Evolutionary conservation across 805 yeast species (phyloP), one percentile per base, ranked within the genome.

Genomic region (Metschnikowia koreensis): DNA sequence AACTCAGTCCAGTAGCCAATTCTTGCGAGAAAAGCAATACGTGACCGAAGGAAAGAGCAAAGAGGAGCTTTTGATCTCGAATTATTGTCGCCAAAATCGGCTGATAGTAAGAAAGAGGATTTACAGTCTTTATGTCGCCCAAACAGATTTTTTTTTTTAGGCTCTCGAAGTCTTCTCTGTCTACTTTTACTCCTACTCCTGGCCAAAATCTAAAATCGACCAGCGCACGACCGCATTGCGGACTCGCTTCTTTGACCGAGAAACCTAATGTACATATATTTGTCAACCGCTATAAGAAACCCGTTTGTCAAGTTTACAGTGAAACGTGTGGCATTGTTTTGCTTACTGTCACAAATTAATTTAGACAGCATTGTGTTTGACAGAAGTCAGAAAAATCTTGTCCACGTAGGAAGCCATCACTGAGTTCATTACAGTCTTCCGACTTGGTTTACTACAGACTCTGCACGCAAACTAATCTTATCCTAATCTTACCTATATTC

Each of bases 141-240:
- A 22, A 22, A 22, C 22, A 3, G 22, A 22, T 22, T 3, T 31
- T 31, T 31, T 31, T 31, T 31, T 31, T 12, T 6, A 31, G 2
- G 13, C 6, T 31, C 22, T 22, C 4, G 22, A 22, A 39, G 7
- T 11, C 22, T 38, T 38, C 26, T 22, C 22, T 22, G 22, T 22
- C 22, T 22, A 22, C 22, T 31, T 31, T 31, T 31, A 9, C 34
- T 12, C 2, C 34, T 31, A 31, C 34, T 9, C 12, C 13, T 31
- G 34, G 34, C 13, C 34, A 31, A 31, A 12, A 31, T 9, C 10
- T 6, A 9, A 31, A 10, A 31, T 31, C 34, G 34, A 16, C 17
- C 26, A 22, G 46, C 46, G 46, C 46, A 43, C 46, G 46, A 43
- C 46, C 46, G n/a, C 43, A 27, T 41, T 27, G n/a, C n/a, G 28